Evolutionary conservation across 257 asterid species (phyloP).

Genomic region (Nicotiana undulata): DNA sequence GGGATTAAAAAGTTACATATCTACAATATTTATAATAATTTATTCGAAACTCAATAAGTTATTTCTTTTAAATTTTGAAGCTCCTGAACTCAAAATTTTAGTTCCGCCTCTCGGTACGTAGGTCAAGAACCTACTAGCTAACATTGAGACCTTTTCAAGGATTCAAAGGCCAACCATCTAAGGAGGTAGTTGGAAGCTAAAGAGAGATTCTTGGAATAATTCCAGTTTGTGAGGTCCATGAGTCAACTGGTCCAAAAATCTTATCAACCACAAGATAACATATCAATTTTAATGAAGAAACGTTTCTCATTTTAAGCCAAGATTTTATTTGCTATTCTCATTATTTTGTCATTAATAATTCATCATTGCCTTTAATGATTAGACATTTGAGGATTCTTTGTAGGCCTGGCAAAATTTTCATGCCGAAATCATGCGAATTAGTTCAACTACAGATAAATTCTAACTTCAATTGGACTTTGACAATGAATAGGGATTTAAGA

Average conservation of each 20-base stretch:
- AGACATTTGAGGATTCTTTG: not conserved
- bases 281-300: not conserved
- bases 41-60: no score
- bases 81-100: no score
- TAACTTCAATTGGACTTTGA: no score
- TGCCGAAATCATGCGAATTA: not conserved
- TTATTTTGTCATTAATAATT: not conserved
- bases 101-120: no score
- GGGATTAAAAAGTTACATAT: no score
- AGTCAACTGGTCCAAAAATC: conserved; percentile 7
- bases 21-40: no score
- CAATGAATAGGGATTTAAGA: no score
- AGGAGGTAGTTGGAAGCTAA: not conserved
- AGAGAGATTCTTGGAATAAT: not conserved
- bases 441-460: no score
- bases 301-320: not conserved
- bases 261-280: not conserved
- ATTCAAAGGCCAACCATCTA: not conserved
- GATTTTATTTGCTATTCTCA: not conserved
- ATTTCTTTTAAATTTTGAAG: no score
- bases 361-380: not conserved
- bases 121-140: no score
- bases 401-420: not conserved
- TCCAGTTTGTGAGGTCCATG: not conserved
- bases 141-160: not conserved